A percentile compares a stretch with the other conserved stretches of the same genome.
These are phyloP conservation scores for Pichia kluyveri DNA, from an alignment of 805 yeast species.

Conservation along the genomic window DNA sequence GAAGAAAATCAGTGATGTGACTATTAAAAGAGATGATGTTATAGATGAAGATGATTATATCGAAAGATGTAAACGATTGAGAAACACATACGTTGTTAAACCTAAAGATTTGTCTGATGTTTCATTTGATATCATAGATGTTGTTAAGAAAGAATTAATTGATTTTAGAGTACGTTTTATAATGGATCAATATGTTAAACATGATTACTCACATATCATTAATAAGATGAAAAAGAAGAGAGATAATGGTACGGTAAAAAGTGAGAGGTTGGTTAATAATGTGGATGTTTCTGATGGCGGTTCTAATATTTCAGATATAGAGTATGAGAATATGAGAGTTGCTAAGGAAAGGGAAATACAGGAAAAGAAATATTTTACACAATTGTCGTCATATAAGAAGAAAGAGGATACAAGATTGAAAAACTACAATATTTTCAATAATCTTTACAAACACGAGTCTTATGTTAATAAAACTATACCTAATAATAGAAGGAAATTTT, in stretches of 20 bases:
- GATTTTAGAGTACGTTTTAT: slow-evolving; percentile 49
- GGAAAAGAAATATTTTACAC: slow-evolving; percentile 11
- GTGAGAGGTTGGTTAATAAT: too few relatives aligned
- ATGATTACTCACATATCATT: background rate
- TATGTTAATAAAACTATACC: slow-evolving; percentile 16
- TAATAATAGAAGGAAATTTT: slow-evolving; percentile 16
- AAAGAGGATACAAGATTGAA: slow-evolving; percentile 24
- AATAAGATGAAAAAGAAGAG: background rate
- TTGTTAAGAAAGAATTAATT: slow-evolving; percentile 43
- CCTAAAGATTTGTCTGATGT: slow-evolving; percentile 48
- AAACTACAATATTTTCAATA: slow-evolving; percentile 27
- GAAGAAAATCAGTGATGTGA: background rate
- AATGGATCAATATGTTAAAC: slow-evolving; percentile 26
- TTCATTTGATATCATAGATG: slow-evolving; percentile 43
- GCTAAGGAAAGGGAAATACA: slow-evolving; percentile 9
- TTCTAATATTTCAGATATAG: slow-evolving; percentile 14
- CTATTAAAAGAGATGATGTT: background rate
- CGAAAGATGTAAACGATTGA: slow-evolving; percentile 4
- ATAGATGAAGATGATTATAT: slow-evolving; percentile 9
- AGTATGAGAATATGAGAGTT: slow-evolving; percentile 14
- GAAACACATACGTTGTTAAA: slow-evolving; percentile 40
- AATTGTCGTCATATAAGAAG: slow-evolving; percentile 14
- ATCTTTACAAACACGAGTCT: slow-evolving; percentile 19
- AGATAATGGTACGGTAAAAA: slow-evolving; percentile 4
- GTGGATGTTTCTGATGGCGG: background rate